Base-by-base conservation (phyloP, 305 asterid genomes). In the Plantago lanceolata region DNA sequence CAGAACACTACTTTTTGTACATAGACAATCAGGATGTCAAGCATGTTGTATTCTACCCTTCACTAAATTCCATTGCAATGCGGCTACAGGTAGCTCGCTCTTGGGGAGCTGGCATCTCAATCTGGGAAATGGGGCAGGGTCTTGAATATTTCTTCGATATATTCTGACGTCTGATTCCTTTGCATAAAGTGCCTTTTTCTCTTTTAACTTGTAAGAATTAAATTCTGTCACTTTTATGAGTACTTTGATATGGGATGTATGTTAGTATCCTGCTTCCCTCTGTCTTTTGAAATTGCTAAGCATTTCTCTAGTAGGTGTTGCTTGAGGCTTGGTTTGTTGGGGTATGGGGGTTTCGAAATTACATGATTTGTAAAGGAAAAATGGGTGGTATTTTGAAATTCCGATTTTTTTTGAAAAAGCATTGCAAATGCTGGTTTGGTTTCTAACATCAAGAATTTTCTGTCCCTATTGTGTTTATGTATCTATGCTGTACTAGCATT, bases 81-180 rank as follows among this genome's bases (percentile, higher is more conserved):
- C 81, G 97, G 40, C 88, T 88, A n/a, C 78, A 82, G 73, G 93
- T 79, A 72, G 96, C 97, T 68, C 79, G 70, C 56, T 82, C 85
- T 11, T 82, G 94, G 96, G 78, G 83, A 7, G 96, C 90, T 15
- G 89, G 86, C 60, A 78, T 90, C 75, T 83, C 99, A 60, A 83
- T 93, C 55, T 93, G 99, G 99, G 99, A 93, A 81, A 85, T 90
- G 6, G 99, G 95, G 44, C 97, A 93, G 86, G 97, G 97, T 59
- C 76, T 90, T 64, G 90, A 90, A 54, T 88, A 79, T 57, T 90
- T 86, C 81, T 82, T 84, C 61, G 93, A 90, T 75, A 61, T 93
- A 57, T 57, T 89, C 70, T 93, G 79, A 81, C 66, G 16, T 48
- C 19, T 13, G 45, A n/a, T 47, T 5, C 59, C 68, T 62, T n/a